Percentiles rank a stretch among this genome's conserved stretches.
These are phyloP conservation scores for Bruguiera hainesii DNA, from an alignment of 441 rosid species.

Conservation along the genomic window DNA sequence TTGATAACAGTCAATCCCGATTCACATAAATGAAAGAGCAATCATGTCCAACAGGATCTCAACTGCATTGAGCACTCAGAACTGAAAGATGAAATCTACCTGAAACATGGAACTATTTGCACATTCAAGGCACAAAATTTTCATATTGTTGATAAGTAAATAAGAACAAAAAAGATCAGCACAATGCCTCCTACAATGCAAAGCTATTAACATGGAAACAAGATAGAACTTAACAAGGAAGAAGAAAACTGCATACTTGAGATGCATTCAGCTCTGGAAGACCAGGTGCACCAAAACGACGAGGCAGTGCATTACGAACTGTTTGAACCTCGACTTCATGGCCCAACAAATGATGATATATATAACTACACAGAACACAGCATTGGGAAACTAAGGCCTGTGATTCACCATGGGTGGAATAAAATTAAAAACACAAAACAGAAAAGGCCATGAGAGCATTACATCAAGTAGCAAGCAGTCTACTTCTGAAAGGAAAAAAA, in stretches of 20 bases:
- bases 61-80: not conserved
- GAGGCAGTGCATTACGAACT: conserved; percentile 87
- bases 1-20: not conserved
- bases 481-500: too few relatives aligned
- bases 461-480: not conserved
- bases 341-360: conserved; percentile 95
- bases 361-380: conserved; percentile 52
- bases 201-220: not conserved
- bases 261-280: conserved; percentile 98
- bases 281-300: conserved; percentile 98
- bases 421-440: not conserved
- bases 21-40: not conserved
- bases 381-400: not conserved
- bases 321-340: conserved; percentile 98
- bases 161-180: not conserved
- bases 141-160: not conserved
- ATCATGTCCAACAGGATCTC: not conserved
- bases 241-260: conserved; percentile 51
- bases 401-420: not conserved
- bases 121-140: not conserved
- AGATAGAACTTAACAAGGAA: not conserved
- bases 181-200: not conserved
- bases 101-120: not conserved
- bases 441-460: not conserved
- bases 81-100: not conserved